Evolutionary conservation across 306 rosid species (phyloP), one percentile per base, ranked within the genome.

Genomic region (Purshia tridentata): DNA sequence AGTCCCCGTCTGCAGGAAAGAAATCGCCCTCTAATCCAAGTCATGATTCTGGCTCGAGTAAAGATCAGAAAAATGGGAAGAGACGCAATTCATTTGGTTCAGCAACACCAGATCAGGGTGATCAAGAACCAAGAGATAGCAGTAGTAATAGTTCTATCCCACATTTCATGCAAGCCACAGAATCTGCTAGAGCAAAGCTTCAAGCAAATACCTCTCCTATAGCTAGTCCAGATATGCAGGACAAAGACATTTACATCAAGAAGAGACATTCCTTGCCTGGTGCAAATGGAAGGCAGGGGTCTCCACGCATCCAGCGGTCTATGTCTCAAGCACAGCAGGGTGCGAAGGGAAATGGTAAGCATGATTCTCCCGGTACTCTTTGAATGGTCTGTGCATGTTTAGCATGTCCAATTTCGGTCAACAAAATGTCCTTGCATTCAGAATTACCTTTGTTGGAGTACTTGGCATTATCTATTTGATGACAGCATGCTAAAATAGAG

Each of bases 81-180:
- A 83, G 96, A 67, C 87, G 86, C 75, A 87, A 56, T 72, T 95
- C 99, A 66, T 83, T 90, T 72, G 98, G 90, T 76, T 84, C 88
- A 12, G 78, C 82, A 65, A 87, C 72, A 60, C 83, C 89, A 2
- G 99, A 91, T 70, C 77, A 84, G 1, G 23, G 39, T 68, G 97
- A 90, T 70, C 88, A 85, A 76, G 99, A 90, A 72, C 81, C 90
- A 46, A 74, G 74, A 76, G 93, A 87, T 74, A 84, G 90, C 81
- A 76, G 72, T 78, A 77, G 66, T 79, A 90, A 85, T 35, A 84
- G n/a, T 76, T 77, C 91, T 61, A 42, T 91, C 76, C 99, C 99
- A 23, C 98, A 47, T 77, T 95, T 91, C 83, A 95, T 95, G 99
- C 98, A 90, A 83, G 98, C 91, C 51, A 95, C 99, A 16, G 86